Percentiles rank a stretch among this genome's conserved stretches.
Conservation (phyloP, 768 basidiomycete genomes). For the Agaricus blazei region DNA sequence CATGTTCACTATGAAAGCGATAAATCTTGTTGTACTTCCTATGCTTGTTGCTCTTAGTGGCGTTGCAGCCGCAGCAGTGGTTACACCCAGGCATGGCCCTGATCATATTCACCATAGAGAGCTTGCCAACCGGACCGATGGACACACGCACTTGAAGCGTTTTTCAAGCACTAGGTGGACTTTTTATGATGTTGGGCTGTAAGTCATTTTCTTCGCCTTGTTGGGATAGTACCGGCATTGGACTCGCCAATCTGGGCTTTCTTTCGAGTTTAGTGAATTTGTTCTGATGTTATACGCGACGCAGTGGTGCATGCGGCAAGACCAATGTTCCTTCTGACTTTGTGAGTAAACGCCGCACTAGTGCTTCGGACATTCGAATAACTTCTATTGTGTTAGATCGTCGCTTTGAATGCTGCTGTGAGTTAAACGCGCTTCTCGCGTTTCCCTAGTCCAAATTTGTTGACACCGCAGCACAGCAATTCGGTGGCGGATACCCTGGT, state of each 20-base stretch:
- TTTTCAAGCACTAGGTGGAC: constrained; percentile 25
- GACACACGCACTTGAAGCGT: background rate
- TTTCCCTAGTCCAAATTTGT: too few relatives aligned
- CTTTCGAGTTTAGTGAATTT: background rate
- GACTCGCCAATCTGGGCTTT: too few relatives aligned
- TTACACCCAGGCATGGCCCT: too few relatives aligned
- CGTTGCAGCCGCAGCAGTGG: too few relatives aligned
- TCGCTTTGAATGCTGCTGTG: constrained; percentile 21
- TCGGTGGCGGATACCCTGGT: constrained; percentile 56
- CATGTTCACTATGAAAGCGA: too few relatives aligned
- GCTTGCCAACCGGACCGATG: constrained; percentile 20
- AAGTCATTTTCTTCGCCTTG: too few relatives aligned
- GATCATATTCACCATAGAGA: constrained; percentile 16
- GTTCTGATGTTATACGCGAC: background rate
- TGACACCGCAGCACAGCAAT: constrained; percentile 18
- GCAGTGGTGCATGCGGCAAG: constrained; percentile 26
- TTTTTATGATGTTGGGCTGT: constrained; percentile 24
- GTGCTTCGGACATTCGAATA: background rate
- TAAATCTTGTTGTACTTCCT: too few relatives aligned
- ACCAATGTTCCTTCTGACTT: constrained; percentile 20
- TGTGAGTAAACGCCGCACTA: constrained; percentile 14
- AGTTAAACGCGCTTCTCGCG: background rate
- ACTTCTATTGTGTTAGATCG: constrained; percentile 17
- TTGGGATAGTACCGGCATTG: too few relatives aligned
- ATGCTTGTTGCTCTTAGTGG: too few relatives aligned